These are phyloP conservation scores for Dalbergia cultrata DNA, from an alignment of 306 rosid species.

Conservation along the genomic window DNA sequence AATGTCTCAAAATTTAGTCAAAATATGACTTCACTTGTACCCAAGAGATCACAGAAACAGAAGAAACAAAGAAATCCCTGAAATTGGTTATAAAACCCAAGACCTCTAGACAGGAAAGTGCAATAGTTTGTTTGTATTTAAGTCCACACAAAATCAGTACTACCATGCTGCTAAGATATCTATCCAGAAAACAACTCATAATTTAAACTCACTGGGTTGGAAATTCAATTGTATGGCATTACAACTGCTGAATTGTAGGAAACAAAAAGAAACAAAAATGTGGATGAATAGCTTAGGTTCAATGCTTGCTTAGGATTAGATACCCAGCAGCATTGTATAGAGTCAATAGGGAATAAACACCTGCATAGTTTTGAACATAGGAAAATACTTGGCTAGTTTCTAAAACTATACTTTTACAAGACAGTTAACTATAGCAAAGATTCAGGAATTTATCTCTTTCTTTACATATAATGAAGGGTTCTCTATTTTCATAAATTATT, in stretches of 20 bases:
- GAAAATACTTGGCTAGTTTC: neutral
- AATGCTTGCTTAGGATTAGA: neutral
- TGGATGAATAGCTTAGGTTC: neutral
- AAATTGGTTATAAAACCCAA: neutral
- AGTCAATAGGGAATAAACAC: no score
- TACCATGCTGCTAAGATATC: slow-evolving; percentile 2
- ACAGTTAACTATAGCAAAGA: slow-evolving; percentile 15
- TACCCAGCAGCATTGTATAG: no score
- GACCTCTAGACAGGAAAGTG: neutral
- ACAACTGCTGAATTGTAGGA: no score
- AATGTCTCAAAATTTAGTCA: slow-evolving; percentile 2
- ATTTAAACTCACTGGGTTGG: neutral
- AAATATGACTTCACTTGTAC: neutral
- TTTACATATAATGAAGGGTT: neutral
- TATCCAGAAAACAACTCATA: neutral
- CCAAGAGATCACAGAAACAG: neutral
- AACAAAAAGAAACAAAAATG: no score
- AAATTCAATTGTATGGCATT: slow-evolving; percentile 21
- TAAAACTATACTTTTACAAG: neutral
- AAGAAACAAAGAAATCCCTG: slow-evolving; percentile 16
- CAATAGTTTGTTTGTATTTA: slow-evolving; percentile 13
- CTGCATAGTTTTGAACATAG: neutral
- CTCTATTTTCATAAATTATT: neutral
- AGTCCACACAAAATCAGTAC: slow-evolving; percentile 1
- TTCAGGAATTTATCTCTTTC: neutral